phyloP scores from a whole-genome alignment of 805 yeast species.

The Scheffersomyces stipitis region DNA sequence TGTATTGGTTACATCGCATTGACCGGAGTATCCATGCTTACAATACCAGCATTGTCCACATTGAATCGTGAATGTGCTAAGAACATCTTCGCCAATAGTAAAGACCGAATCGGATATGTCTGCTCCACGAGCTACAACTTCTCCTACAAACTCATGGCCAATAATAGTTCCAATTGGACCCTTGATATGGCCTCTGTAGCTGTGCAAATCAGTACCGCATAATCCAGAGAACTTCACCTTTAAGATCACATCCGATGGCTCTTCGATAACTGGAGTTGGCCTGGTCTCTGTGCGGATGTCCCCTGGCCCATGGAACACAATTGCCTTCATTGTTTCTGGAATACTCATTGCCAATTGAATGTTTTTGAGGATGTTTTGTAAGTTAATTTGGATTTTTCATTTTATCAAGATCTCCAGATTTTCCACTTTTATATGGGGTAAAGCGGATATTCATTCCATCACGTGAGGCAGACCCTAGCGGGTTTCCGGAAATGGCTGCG shows the following conservation, averaged over 20 bases:
- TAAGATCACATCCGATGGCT: slow-evolving; percentile 45
- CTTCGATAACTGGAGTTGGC: slow-evolving; percentile 38
- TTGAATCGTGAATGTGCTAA: slow-evolving; percentile 51
- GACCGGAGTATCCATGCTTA: slow-evolving; percentile 51
- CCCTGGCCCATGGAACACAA: slow-evolving; percentile 46
- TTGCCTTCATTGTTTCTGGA: slow-evolving; percentile 45
- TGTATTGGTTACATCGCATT: slow-evolving; percentile 53
- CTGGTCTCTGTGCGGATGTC: slow-evolving; percentile 39
- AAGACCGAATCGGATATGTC: slow-evolving; percentile 26
- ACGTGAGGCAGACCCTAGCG: too few relatives aligned
- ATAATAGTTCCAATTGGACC: slow-evolving; percentile 42
- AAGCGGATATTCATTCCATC: too few relatives aligned
- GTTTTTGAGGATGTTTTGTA: too few relatives aligned
- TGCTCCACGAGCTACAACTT: slow-evolving; percentile 39
- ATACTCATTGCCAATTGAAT: slow-evolving; percentile 4
- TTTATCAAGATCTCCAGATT: too few relatives aligned
- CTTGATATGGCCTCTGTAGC: slow-evolving; percentile 50
- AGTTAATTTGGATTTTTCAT: too few relatives aligned
- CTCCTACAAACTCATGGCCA: slow-evolving; percentile 55
- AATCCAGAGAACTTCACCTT: slow-evolving; percentile 49
- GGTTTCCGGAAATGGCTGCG: too few relatives aligned
- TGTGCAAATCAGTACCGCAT: slow-evolving; percentile 58
- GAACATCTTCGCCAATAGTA: slow-evolving; percentile 46
- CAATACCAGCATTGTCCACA: slow-evolving; percentile 65
- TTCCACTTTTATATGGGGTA: too few relatives aligned